These are phyloP conservation scores for Dictyostelium capitatum DNA, from an alignment of 78 protist genomes.

Conservation along the genomic window DNA sequence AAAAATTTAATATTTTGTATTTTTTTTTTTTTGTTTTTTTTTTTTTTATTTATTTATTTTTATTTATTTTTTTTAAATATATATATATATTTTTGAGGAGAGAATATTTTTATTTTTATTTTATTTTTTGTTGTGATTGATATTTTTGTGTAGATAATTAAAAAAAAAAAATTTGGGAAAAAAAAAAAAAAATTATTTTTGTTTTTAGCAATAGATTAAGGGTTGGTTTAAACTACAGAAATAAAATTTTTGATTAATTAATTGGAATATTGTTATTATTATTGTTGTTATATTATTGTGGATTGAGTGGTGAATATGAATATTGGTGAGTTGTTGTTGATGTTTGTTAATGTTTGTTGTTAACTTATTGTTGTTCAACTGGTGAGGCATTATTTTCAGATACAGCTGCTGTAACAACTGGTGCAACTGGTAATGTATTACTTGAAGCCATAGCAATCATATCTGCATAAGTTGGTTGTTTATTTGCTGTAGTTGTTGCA, in stretches of 20 bases:
- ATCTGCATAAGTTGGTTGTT: conserved; percentile 82
- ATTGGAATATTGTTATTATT: not conserved
- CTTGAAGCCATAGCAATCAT: conserved; percentile 57
- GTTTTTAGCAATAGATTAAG: not conserved
- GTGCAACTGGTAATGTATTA: conserved; percentile 1
- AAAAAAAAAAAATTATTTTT: not conserved
- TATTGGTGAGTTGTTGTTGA: not conserved
- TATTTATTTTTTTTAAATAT: too few relatives aligned
- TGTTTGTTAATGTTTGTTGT: not conserved
- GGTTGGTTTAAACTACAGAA: not conserved
- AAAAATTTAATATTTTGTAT: too few relatives aligned
- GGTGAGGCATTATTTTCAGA: not conserved
- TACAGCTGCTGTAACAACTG: not conserved
- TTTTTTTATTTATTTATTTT: too few relatives aligned
- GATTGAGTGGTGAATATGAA: not conserved
- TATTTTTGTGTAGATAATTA: not conserved
- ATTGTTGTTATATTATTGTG: not conserved
- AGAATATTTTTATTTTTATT: not conserved
- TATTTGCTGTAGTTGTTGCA: not conserved
- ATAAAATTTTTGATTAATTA: not conserved
- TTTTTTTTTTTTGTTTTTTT: too few relatives aligned
- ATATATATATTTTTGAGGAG: too few relatives aligned
- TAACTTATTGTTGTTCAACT: conserved; percentile 36
- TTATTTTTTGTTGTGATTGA: not conserved
- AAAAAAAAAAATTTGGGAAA: not conserved